These are phyloP conservation scores for Tulasnella sp. DNA, from an alignment of 768 basidiomycete genomes.

Conservation along the genomic window DNA sequence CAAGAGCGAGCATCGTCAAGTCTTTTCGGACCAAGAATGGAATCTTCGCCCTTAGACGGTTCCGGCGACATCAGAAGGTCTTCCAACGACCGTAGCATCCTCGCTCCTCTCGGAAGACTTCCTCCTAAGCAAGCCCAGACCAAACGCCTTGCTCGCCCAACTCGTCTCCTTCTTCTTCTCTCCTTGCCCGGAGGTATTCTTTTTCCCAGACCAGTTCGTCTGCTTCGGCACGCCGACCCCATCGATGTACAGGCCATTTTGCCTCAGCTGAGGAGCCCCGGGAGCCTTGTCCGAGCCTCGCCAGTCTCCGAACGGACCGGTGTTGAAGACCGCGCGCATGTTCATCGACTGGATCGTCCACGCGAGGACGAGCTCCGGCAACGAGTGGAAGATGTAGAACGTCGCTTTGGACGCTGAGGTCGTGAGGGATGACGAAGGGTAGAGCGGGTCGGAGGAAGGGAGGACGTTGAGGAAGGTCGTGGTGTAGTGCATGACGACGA, in stretches of 20 bases:
- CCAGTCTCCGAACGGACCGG: constrained; percentile 3
- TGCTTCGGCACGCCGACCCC: background rate
- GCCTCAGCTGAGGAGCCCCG: background rate
- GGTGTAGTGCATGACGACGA: background rate
- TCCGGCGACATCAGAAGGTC: background rate
- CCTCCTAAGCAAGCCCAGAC: background rate
- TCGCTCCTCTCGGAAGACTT: background rate
- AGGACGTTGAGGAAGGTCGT: background rate
- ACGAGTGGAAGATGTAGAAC: constrained; percentile 3
- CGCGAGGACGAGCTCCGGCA: background rate
- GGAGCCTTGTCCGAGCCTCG: background rate
- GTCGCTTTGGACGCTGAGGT: background rate
- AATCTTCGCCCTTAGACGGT: too few species aligned
- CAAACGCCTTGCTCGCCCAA: background rate
- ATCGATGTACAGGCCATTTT: background rate
- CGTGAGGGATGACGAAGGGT: background rate
- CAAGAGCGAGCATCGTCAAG: too few species aligned
- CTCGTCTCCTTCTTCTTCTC: background rate
- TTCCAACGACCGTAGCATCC: background rate
- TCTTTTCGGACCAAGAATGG: too few species aligned
- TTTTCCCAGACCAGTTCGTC: background rate
- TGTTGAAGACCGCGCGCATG: background rate
- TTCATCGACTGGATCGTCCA: background rate
- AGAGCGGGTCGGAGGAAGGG: background rate
- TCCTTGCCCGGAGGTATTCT: background rate